Evolutionary conservation across 306 rosid genomes (phyloP).

Genomic region (Abrus precatorius): DNA sequence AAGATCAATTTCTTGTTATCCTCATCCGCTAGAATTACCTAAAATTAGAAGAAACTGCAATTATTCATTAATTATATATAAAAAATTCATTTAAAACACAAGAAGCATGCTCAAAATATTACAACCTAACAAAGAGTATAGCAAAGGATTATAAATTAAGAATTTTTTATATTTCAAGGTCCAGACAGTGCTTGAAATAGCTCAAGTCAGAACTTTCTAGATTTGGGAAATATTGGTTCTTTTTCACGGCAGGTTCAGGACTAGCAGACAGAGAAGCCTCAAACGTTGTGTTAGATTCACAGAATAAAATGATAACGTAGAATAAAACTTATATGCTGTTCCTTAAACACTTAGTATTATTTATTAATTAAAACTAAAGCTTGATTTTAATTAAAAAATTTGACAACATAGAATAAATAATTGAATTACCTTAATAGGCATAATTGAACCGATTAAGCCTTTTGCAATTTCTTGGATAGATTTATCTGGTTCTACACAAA

Average conservation of each 20-base stretch:
- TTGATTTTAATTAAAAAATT: too few species aligned
- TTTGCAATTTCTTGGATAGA: constrained; percentile 75
- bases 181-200: constrained; percentile 37
- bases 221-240: constrained; percentile 1
- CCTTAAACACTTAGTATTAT: too few species aligned
- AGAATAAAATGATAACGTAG: not conserved
- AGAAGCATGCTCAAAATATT: not conserved
- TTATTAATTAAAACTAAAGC: too few species aligned
- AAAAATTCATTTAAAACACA: constrained; percentile 30
- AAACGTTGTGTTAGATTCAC: not conserved
- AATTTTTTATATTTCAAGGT: constrained; percentile 25
- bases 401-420: not conserved
- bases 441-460: constrained; percentile 62
- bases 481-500: constrained; percentile 68
- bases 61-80: constrained; percentile 40
- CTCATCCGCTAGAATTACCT: constrained; percentile 90
- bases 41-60: constrained; percentile 52
- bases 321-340: too few species aligned
- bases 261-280: constrained; percentile 14
- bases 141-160: constrained; percentile 12
- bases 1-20: constrained; percentile 70
- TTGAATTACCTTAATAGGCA: constrained; percentile 72
- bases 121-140: constrained; percentile 17
- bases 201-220: constrained; percentile 22
- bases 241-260: constrained; percentile 6